phyloP scores from a whole-genome alignment of 257 asterid genomes.

The Solanum paucissectum region DNA sequence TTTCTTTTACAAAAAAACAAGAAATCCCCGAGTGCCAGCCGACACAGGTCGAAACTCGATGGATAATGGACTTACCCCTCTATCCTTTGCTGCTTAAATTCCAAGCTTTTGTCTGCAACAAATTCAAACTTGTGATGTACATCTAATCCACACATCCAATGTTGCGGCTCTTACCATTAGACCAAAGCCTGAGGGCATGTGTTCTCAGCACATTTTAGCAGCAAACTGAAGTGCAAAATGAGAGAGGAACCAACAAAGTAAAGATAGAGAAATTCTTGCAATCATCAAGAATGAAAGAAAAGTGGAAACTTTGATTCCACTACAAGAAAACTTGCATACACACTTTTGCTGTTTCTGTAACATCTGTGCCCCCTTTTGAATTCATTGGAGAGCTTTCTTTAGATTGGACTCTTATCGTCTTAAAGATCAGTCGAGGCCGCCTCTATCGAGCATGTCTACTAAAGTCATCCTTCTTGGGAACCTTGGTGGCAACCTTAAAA shows the following conservation, averaged over 20 bases:
- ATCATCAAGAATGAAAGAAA: neutral
- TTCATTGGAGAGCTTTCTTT: neutral
- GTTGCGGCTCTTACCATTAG: neutral
- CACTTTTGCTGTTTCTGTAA: neutral
- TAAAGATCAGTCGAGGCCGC: conserved; percentile 21
- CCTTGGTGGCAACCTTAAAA: conserved; percentile 49
- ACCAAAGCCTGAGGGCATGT: neutral
- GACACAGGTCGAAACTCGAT: neutral
- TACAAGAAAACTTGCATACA: neutral
- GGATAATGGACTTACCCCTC: neutral
- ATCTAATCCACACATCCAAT: neutral
- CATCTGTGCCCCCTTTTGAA: neutral
- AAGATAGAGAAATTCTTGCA: neutral
- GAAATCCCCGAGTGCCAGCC: neutral
- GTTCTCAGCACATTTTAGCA: neutral
- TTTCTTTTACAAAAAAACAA: neutral
- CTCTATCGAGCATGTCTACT: conserved; percentile 59
- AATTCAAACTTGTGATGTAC: neutral
- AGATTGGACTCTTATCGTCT: neutral
- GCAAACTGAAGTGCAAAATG: neutral
- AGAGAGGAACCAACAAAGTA: neutral
- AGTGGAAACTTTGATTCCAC: neutral
- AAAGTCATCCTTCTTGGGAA: conserved; percentile 46
- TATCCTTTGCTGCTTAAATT: neutral
- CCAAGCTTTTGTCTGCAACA: neutral